Conservation (phyloP, 1,284 basidiomycete genomes). For the Phenoliferia sp. region DNA sequence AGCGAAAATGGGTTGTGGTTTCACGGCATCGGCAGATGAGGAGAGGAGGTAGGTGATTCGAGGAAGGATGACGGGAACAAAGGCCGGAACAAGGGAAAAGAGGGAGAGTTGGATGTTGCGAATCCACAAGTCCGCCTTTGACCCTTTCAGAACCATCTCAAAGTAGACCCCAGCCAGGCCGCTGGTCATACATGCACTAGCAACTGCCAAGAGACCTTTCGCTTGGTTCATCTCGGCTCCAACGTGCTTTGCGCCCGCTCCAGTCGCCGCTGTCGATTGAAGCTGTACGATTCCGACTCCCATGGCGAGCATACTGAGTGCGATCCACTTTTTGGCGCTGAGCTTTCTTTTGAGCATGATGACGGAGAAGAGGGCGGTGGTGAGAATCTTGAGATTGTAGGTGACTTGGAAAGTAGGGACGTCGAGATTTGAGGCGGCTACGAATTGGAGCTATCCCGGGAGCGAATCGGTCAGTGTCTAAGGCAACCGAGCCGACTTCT, state of each 20-base stretch:
- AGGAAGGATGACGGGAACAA: constrained; percentile 70
- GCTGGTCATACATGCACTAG: constrained; percentile 87
- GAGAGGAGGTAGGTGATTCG: constrained; percentile 27
- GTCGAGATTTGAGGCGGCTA: constrained; percentile 86
- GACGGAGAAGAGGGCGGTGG: constrained; percentile 87
- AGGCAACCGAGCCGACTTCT: background rate
- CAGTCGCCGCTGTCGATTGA: constrained; percentile 49
- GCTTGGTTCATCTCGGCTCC: constrained; percentile 66
- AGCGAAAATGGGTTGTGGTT: constrained; percentile 50
- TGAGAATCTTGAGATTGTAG: constrained; percentile 26
- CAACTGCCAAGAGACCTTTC: constrained; percentile 78
- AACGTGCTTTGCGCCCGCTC: constrained; percentile 3
- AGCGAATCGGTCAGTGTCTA: background rate
- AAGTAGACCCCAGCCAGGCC: constrained; percentile 98
- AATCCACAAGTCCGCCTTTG: constrained; percentile 88
- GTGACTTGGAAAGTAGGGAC: constrained; percentile 78
- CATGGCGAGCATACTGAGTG: constrained; percentile 75
- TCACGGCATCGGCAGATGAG: background rate
- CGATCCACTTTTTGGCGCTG: constrained; percentile 70
- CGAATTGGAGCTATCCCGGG: constrained; percentile 64
- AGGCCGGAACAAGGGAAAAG: constrained; percentile 86
- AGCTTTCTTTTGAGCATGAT: constrained; percentile 77
- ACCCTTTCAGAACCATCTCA: constrained; percentile 91
- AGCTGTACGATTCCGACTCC: constrained; percentile 95
- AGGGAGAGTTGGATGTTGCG: constrained; percentile 93